phyloP scores from a whole-genome alignment of 2,329 filamentous ascomycete species.

The Pseudogymnoascus sp. region DNA sequence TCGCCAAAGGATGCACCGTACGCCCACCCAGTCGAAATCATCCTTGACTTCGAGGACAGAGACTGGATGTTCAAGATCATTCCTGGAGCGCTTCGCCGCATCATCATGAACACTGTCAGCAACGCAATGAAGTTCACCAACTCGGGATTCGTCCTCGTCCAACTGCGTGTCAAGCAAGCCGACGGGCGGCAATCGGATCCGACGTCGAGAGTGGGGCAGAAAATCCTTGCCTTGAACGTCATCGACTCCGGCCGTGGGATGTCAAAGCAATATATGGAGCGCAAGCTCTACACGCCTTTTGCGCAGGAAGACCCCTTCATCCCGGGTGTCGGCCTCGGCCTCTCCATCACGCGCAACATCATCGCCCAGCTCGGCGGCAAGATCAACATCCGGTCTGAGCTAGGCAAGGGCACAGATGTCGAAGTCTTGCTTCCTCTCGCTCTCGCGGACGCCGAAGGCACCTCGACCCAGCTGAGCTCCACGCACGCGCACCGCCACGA shows the following conservation, averaged over 20 bases:
- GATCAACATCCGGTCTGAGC: conserved; percentile 50
- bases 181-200: background rate
- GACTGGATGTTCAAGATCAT: conserved; percentile 26
- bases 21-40: conserved; percentile 18
- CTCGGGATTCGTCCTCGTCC: conserved; percentile 42
- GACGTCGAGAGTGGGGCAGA: conserved; percentile 1
- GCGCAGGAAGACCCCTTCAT: conserved; percentile 53
- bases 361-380: conserved; percentile 52
- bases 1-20: background rate
- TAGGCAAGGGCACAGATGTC: conserved; percentile 48
- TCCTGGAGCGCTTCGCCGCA: conserved; percentile 23
- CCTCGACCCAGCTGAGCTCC: background rate
- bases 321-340: conserved; percentile 53
- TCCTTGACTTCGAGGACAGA: conserved; percentile 24
- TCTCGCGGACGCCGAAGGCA: background rate
- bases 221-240: conserved; percentile 36
- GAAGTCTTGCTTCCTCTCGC: conserved; percentile 38
- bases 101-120: conserved; percentile 55
- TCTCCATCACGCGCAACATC: conserved; percentile 58
- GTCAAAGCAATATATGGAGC: conserved; percentile 49
- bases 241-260: conserved; percentile 58
- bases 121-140: conserved; percentile 56
- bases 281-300: conserved; percentile 52
- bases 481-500: background rate
- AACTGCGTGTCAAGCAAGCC: conserved; percentile 17